Base-by-base conservation (phyloP, 805 yeast genomes). In the Candida rishiriensis region DNA sequence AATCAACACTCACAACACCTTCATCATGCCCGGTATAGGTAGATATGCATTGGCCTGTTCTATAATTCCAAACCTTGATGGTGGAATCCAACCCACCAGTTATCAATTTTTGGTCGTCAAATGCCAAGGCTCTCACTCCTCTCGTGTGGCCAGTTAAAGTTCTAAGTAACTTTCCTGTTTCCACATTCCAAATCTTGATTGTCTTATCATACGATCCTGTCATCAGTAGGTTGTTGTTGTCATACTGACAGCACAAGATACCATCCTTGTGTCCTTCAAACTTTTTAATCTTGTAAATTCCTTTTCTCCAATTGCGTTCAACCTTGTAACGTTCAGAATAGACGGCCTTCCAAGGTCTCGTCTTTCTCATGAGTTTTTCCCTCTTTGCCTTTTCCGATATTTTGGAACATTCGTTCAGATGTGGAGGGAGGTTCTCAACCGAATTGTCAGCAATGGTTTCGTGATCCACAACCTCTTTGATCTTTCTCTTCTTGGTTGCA, bases 311-410 rank as follows among this genome's bases (percentile, higher is more conserved):
- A 65, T 93, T 91, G 54, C 87, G 79, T 63, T 93, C 99, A 48
- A 93, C 89, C 63, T 81, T 83, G 65, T 76, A 91, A 32, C 99
- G 73, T 65, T 93, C 99, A 38, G 88, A 76, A 64, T 93, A 91
- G 18, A 91, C 96, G 7, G 86, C 85, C 58, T 93, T 91, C 99
- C 99, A 91, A 3, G 98, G 97, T 52, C 96, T 74, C 39, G 83
- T 81, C 53, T 70, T 70, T 40, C 62, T 51, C 43, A 60, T 59
- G 15, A 48, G 30, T 36, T 52, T 52, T n/a, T 39, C 44, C 8
- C 44, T 29, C 16, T 47, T 42, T 13, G 41, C 37, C 18, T 38
- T 41, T 11, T 47, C 48, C 3, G 48, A 18, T 2, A 43, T 47
- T 28, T 43, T 36, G 12, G 47, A 44, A 40, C 50, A 39, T 39